Conservation (phyloP, 768 basidiomycete species). For the Leucocoprinus sp. region DNA sequence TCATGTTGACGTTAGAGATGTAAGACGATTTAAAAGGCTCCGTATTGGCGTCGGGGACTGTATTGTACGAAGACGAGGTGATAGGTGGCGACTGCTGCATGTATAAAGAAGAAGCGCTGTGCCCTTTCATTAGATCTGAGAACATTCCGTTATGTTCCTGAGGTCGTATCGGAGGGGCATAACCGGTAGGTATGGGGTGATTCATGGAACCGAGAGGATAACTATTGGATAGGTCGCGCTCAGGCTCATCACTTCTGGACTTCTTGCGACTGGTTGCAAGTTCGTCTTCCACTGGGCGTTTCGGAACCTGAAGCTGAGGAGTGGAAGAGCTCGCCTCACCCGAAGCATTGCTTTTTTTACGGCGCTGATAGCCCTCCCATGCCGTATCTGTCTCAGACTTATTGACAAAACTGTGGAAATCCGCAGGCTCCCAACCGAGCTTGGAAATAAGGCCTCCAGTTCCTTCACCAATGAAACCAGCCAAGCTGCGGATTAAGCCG, state of each 20-base stretch:
- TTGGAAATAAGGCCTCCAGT: constrained; percentile 69
- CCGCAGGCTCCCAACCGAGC: constrained; percentile 68
- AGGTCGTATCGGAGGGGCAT: constrained; percentile 32
- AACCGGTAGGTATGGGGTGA: constrained; percentile 34
- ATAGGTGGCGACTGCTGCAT: constrained; percentile 37
- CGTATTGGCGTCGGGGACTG: constrained; percentile 27
- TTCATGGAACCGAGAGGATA: constrained; percentile 55
- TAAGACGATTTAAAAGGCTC: constrained; percentile 40
- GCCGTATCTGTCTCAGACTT: constrained; percentile 89
- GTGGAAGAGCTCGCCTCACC: constrained; percentile 17
- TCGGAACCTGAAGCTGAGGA: constrained; percentile 25
- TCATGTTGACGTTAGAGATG: constrained; percentile 49
- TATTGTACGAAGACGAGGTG: constrained; percentile 33
- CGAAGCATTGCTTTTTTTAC: constrained; percentile 39
- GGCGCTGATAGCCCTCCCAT: constrained; percentile 77
- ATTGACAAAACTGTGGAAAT: constrained; percentile 78
- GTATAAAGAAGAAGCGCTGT: constrained; percentile 55
- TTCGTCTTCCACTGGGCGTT: constrained; percentile 51
- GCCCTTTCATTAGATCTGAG: constrained; percentile 48
- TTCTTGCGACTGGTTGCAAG: constrained; percentile 40
- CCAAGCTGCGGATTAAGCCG: constrained; percentile 65
- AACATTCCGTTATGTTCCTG: constrained; percentile 46
- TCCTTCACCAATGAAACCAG: constrained; percentile 82
- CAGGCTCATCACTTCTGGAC: constrained; percentile 33
- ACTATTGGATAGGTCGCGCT: constrained; percentile 27